These are phyloP conservation scores for Coprinopsis sp. DNA, from an alignment of 768 basidiomycete species.

Conservation along the genomic window DNA sequence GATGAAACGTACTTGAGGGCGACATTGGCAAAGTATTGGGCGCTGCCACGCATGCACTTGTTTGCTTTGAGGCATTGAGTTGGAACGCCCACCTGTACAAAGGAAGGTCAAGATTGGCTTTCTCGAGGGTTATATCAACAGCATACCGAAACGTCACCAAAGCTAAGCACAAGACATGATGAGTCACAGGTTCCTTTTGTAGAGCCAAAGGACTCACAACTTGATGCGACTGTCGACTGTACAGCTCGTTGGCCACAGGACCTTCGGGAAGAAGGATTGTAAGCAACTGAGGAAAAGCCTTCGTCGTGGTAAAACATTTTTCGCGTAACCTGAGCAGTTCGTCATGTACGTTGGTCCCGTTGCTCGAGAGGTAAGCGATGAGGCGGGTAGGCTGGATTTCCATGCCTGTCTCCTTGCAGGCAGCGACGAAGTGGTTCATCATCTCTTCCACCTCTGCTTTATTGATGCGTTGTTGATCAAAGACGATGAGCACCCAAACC, in stretches of 20 bases:
- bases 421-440: conserved; percentile 32
- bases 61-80: conserved; percentile 69
- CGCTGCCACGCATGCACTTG: conserved; percentile 59
- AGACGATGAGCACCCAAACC: conserved; percentile 64
- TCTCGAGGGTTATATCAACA: neutral
- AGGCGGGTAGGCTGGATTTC: conserved; percentile 39
- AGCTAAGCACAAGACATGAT: conserved; percentile 33
- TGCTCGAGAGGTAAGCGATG: conserved; percentile 47
- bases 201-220: conserved; percentile 45
- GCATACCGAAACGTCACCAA: conserved; percentile 49
- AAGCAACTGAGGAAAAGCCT: conserved; percentile 46
- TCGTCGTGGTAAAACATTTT: conserved; percentile 39
- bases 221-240: conserved; percentile 71
- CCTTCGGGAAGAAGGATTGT: conserved; percentile 69
- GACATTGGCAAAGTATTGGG: conserved; percentile 78
- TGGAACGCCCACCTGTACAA: conserved; percentile 59
- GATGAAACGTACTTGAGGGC: conserved; percentile 57
- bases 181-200: neutral
- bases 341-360: conserved; percentile 35
- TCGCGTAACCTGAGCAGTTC: conserved; percentile 12
- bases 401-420: conserved; percentile 52
- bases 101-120: neutral
- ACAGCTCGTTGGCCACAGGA: conserved; percentile 64
- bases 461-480: conserved; percentile 60
- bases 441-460: conserved; percentile 18